A percentile compares a stretch with the other conserved stretches of the same genome.
These are phyloP conservation scores for Alternaria angustiovoidea DNA, from an alignment of 2,329 filamentous ascomycete species.

Conservation along the genomic window DNA sequence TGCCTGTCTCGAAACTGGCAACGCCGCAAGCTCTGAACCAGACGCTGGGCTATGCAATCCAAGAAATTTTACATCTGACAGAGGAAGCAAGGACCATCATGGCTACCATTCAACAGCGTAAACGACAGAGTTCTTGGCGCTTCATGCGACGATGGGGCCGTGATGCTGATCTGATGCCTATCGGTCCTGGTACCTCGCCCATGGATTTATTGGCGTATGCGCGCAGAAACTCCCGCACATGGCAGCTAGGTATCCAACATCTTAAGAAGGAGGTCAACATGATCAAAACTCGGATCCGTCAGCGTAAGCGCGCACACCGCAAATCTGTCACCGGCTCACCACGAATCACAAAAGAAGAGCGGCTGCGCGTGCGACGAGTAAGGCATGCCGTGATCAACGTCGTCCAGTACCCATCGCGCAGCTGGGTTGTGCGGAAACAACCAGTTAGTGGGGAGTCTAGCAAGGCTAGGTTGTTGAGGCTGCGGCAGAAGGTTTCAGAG, in stretches of 20 bases:
- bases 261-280: background rate
- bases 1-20: background rate
- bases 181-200: background rate
- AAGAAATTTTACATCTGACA: background rate
- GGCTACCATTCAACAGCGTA: background rate
- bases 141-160: background rate
- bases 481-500: background rate
- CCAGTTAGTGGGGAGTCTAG: background rate
- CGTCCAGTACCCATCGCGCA: background rate
- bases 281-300: background rate
- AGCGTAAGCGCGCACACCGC: background rate
- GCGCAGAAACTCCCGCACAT: background rate
- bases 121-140: background rate
- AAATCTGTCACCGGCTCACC: background rate
- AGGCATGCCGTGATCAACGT: background rate
- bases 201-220: background rate
- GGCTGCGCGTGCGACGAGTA: background rate
- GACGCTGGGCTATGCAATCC: background rate
- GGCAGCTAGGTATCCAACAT: background rate
- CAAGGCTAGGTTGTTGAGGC: background rate
- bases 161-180: background rate
- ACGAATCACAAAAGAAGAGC: too few species aligned
- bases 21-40: background rate
- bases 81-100: background rate
- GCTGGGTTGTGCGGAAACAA: background rate